Base-by-base conservation (phyloP, 345 rosid species). In the Salix purpurea region DNA sequence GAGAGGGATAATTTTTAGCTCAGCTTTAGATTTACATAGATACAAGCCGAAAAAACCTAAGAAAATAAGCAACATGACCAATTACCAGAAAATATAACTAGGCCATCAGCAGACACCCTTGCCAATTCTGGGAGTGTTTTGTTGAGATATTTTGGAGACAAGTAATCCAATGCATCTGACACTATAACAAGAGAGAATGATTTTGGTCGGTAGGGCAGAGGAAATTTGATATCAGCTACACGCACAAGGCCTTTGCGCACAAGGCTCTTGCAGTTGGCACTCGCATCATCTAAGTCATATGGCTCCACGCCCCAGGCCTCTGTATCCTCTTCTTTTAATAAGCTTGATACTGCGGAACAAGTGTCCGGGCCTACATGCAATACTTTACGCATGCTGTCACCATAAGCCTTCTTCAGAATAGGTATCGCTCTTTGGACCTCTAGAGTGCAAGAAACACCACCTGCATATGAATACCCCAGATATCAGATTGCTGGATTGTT, bases 241-340 rank as follows among this genome's bases (percentile, higher is more conserved):
- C 97, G 97, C 21, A 91, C 97, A 77, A 92, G 67, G 65, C 99
- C 98, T 84, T 85, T 96, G 74, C 87, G 92, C 24, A 96, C 96
- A 50, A 94, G 91, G 54, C 74, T 71, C 81, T 89, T 92, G 94
- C 99, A 96, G 79, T 77, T 87, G 65, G 86, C 84, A 80, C 91
- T 98, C 23, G 90, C 94, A 80, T 96, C 99, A 80, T 96, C 99
- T 30, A 92, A 83, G 80, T 94, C 99, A 81, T 96, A 96, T 4
- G 99, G 99, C 80, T 96, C 99, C 36, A 94, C 88, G 42, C 99
- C 98, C 99, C 99, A 94, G 16, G 93, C 95, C 86, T 96, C 98
- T 26, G 90, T 91, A 82, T 92, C 97, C 74, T 91, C 93, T 87
- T 91, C 97, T 86, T 92, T 90, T 77, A 92, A 79, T 60, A 96